Base-by-base conservation (phyloP, 371 early-diverging fungal genomes). In the Thermomucor indicae-seudaticae region DNA sequence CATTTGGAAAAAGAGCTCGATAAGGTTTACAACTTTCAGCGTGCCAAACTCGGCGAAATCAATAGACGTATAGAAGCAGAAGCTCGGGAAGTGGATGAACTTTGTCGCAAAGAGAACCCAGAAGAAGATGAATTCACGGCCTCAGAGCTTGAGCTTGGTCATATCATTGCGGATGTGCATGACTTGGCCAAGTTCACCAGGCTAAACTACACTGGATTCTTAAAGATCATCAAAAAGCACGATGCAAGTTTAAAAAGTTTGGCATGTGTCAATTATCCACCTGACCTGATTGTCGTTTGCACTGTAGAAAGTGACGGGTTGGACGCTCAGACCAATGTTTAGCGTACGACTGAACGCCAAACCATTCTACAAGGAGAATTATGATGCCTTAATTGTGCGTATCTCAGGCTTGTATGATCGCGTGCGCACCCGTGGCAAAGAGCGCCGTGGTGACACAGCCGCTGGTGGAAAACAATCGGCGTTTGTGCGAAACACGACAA, bases 141-240 rank as follows among this genome's bases (percentile, higher is more conserved):
- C 5, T 83, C 93, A 28, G 90, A 92, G 61, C 75, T 86, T 24
- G 91, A 93, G 56, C 83, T 95, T 45, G 81, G 86, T 38, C 76
- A 79, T 25, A 87, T 96, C 43, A 90, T 93, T 53, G 83, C 83
- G 43, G 97, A 97, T 68, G 85, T 94, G n/a, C 90, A 88, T 66
- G 92, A 94, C 63, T 80, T 97, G 34, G 90, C 95, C 43, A 93
- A 93, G 74, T 99, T 91, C 65, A 89, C 92, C 6, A 83, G 97
- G 19, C 75, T 98, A 51, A 99, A 99, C 78, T 94, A 94, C 63
- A 89, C 96, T 29, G 99, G 95, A 14, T 97, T 98, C 60, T 75
- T 96, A 52, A 98, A 96, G 79, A 93, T 97, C 55, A 84, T 98
- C 62, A 97, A 96, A 73, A 97, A 97, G 73, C 96, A 97, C 70